A percentile compares a stretch with the other conserved stretches of the same genome.
Evolutionary conservation across 371 early-diverging fungal genomes (phyloP).

Genomic region (Mucor saturninus): DNA sequence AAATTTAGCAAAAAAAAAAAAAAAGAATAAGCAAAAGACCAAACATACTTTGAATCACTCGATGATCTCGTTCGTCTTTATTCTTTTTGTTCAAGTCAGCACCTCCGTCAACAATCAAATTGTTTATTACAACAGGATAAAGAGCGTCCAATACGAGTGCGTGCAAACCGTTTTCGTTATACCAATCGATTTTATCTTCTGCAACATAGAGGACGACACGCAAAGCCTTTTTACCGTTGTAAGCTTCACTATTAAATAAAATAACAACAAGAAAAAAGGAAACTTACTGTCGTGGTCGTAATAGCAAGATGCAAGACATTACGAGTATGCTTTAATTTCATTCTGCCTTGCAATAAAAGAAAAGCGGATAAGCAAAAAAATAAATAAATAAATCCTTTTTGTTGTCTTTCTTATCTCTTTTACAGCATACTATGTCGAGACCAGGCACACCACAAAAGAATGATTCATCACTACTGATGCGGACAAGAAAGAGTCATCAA

Average conservation of each 20-base stretch:
- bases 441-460: conserved; percentile 7
- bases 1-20: background rate
- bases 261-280: too few relatives aligned
- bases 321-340: conserved; percentile 18
- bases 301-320: conserved; percentile 23
- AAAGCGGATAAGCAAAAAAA: background rate
- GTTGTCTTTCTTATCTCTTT: background rate
- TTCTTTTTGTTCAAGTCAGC: background rate
- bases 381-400: background rate
- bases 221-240: conserved; percentile 12
- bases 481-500: conserved; percentile 17
- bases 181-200: conserved; percentile 27
- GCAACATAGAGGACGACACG: conserved; percentile 23
- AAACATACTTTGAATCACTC: conserved; percentile 9
- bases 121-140: conserved; percentile 20
- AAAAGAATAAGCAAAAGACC: too few relatives aligned
- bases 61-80: conserved; percentile 6
- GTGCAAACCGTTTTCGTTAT: conserved; percentile 25
- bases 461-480: conserved; percentile 17
- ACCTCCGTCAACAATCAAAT: conserved; percentile 6
- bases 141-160: conserved; percentile 16
- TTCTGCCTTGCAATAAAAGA: background rate
- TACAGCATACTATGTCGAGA: background rate
- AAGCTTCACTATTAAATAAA: background rate
- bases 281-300: conserved; percentile 23